Conservation (phyloP, 345 rosid genomes). For the Syzygium aqueum region DNA sequence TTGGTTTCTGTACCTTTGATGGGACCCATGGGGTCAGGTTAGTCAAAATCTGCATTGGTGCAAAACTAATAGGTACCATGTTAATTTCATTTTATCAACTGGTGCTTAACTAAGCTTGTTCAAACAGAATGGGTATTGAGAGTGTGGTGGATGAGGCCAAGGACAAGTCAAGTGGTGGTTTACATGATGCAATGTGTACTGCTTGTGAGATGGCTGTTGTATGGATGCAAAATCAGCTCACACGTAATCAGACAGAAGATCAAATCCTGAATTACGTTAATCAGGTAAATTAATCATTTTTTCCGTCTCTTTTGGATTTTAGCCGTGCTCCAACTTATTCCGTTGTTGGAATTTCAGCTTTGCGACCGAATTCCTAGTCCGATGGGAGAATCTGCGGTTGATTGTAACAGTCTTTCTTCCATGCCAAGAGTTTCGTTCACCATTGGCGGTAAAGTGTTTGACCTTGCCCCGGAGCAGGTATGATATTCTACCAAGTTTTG, state of each 20-base stretch:
- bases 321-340: background rate
- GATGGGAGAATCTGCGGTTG: constrained; percentile 73
- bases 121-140: constrained; percentile 55
- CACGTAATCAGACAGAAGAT: constrained; percentile 57
- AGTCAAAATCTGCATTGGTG: background rate
- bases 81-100: background rate
- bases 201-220: constrained; percentile 88
- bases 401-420: constrained; percentile 46
- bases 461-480: constrained; percentile 80
- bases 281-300: constrained; percentile 24
- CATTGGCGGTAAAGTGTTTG: constrained; percentile 64
- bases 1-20: constrained; percentile 71
- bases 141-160: constrained; percentile 36
- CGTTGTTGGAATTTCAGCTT: constrained; percentile 35
- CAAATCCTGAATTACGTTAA: constrained; percentile 63
- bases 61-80: background rate
- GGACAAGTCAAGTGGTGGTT: constrained; percentile 30
- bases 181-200: constrained; percentile 45
- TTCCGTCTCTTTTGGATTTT: background rate
- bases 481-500: background rate
- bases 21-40: constrained; percentile 67
- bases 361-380: constrained; percentile 79
- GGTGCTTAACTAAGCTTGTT: background rate
- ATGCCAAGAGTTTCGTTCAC: constrained; percentile 76
- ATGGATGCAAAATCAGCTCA: constrained; percentile 81